These are phyloP conservation scores for Cucumis cinereus DNA, from an alignment of 306 rosid genomes.

Conservation along the genomic window DNA sequence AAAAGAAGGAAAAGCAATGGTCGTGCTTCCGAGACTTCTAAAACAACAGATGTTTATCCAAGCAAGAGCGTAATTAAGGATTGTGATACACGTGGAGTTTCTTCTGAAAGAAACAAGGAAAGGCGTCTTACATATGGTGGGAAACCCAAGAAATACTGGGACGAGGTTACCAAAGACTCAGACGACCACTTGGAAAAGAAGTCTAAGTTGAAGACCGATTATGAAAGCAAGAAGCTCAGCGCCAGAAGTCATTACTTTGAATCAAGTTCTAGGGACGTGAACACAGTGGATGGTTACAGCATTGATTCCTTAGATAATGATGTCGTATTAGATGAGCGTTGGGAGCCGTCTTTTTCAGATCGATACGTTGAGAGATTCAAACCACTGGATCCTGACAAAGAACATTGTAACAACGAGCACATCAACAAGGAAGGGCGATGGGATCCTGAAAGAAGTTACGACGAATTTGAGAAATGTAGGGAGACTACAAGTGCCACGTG, in stretches of 20 bases:
- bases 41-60: background rate
- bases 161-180: background rate
- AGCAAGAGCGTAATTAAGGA: background rate
- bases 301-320: background rate
- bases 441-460: background rate
- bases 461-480: slow-evolving; percentile 4
- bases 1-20: background rate
- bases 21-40: background rate
- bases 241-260: background rate
- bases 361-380: background rate
- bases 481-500: background rate
- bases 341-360: background rate
- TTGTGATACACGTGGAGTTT: background rate
- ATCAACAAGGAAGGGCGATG: background rate
- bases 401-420: background rate
- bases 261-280: background rate
- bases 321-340: background rate
- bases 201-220: background rate
- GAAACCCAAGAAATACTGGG: background rate
- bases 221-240: background rate
- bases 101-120: background rate
- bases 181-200: background rate
- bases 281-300: background rate
- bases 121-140: background rate
- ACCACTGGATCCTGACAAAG: slow-evolving; percentile 6